A percentile compares a stretch with the other conserved stretches of the same genome.
phyloP scores from a whole-genome alignment of 2,329 filamentous ascomycete genomes.

The Penicillium concentricum region DNA sequence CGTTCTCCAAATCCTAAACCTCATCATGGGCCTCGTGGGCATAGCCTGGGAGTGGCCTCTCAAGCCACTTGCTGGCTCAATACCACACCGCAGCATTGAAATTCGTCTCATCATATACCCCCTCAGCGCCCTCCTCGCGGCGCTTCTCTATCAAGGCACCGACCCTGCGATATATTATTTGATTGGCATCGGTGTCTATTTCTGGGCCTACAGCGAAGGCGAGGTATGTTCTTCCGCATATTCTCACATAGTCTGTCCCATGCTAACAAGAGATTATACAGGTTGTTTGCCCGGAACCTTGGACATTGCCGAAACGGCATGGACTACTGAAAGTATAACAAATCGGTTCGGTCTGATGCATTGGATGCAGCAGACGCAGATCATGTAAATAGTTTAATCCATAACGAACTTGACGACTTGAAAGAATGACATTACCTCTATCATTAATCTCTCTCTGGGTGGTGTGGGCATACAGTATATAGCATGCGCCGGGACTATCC shows the following conservation, averaged over 20 bases:
- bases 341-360: slow-evolving; percentile 6
- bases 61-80: slow-evolving; percentile 69
- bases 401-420: slow-evolving; percentile 4
- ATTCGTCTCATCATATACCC: slow-evolving; percentile 80
- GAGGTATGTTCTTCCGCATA: slow-evolving; percentile 64
- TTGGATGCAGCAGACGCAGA: slow-evolving; percentile 14
- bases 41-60: slow-evolving; percentile 92
- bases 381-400: slow-evolving; percentile 15
- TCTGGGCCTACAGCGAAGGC: slow-evolving; percentile 96
- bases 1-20: slow-evolving; percentile 83
- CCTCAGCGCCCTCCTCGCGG: slow-evolving; percentile 69
- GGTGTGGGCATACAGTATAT: background rate
- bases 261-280: slow-evolving; percentile 30
- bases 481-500: background rate
- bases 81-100: slow-evolving; percentile 84
- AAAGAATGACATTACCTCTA: background rate
- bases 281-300: slow-evolving; percentile 68
- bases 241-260: background rate
- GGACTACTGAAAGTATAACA: slow-evolving; percentile 30
- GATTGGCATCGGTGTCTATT: slow-evolving; percentile 81
- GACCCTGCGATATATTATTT: slow-evolving; percentile 92
- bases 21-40: slow-evolving; percentile 74
- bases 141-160: slow-evolving; percentile 86
- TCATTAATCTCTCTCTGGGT: background rate
- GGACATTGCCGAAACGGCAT: slow-evolving; percentile 63